Evolutionary conservation across 2,329 filamentous ascomycete species (phyloP).

Genomic region (Magnaporthales sp.): DNA sequence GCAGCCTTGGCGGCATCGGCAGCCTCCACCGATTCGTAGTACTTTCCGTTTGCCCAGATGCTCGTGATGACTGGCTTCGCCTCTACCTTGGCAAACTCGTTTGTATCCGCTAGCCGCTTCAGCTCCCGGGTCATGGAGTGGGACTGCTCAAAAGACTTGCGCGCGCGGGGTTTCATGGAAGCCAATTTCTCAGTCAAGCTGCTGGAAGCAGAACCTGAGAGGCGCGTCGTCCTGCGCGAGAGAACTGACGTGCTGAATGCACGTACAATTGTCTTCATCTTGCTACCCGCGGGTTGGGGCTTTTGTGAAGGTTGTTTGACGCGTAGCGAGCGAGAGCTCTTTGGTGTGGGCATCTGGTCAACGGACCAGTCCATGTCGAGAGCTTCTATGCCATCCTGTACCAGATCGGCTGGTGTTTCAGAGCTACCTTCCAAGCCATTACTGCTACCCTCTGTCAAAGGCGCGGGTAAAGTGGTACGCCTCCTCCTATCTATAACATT

Average conservation of each 20-base stretch:
- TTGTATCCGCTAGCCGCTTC: conserved; percentile 50
- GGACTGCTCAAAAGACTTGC: conserved; percentile 40
- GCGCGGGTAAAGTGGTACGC: conserved; percentile 5
- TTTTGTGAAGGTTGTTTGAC: background rate
- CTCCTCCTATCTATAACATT: conserved; percentile 33
- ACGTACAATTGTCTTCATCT: conserved; percentile 21
- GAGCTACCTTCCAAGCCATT: conserved; percentile 13
- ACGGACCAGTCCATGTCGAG: conserved; percentile 34
- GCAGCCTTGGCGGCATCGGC: conserved; percentile 20
- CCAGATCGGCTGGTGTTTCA: conserved; percentile 19
- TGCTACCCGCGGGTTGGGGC: conserved; percentile 22
- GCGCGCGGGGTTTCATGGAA: conserved; percentile 51
- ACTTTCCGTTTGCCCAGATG: conserved; percentile 58
- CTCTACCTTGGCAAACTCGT: conserved; percentile 53
- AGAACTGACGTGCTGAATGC: conserved; percentile 11
- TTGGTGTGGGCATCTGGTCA: conserved; percentile 25
- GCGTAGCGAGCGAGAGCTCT: conserved; percentile 8
- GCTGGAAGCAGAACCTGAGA: conserved; percentile 31
- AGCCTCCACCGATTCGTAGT: conserved; percentile 30
- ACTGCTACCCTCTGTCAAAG: background rate
- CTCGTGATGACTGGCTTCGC: conserved; percentile 47
- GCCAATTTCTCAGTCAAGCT: conserved; percentile 38
- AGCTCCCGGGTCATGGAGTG: conserved; percentile 39
- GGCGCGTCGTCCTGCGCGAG: conserved; percentile 35
- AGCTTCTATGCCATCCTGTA: conserved; percentile 35